phyloP scores from a whole-genome alignment of 495 filamentous ascomycete species.

The Penicillium bovifimosum region DNA sequence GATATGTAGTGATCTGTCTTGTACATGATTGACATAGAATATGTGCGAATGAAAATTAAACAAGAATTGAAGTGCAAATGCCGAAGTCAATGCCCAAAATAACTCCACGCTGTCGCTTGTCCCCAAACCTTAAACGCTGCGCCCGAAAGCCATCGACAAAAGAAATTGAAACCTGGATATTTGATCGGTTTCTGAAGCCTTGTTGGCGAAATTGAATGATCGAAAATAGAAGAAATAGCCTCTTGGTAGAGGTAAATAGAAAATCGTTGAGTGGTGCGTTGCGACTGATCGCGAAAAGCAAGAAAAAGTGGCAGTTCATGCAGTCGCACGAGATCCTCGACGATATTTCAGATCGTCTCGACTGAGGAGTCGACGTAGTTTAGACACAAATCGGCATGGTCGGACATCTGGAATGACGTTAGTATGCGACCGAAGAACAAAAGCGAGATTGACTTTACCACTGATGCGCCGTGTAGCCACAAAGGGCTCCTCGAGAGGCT shows the following conservation, averaged over 20 bases:
- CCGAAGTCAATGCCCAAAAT: neutral
- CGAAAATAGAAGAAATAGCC: neutral
- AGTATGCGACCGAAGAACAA: neutral
- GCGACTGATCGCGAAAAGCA: neutral
- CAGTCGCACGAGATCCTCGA: slow-evolving; percentile 16
- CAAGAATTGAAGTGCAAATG: neutral
- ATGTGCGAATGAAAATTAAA: neutral
- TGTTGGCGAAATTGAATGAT: neutral
- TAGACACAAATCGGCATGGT: slow-evolving; percentile 28
- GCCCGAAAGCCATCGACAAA: neutral
- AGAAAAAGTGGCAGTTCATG: slow-evolving; percentile 3
- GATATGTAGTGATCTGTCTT: neutral
- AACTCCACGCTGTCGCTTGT: slow-evolving; percentile 5
- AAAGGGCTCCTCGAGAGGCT: slow-evolving; percentile 18
- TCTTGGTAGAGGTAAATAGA: neutral
- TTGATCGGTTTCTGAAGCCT: neutral
- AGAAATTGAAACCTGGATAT: neutral
- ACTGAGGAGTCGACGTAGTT: slow-evolving; percentile 29
- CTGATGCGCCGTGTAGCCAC: slow-evolving; percentile 16
- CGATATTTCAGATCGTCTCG: slow-evolving; percentile 27
- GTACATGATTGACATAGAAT: neutral
- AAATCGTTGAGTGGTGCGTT: neutral
- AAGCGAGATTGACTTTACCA: slow-evolving; percentile 19
- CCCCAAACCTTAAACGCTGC: neutral
- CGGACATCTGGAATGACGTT: slow-evolving; percentile 13